Percentiles rank a stretch among this genome's conserved stretches.
Evolutionary conservation across 306 rosid species (phyloP).

Genomic region (Corylus americana): DNA sequence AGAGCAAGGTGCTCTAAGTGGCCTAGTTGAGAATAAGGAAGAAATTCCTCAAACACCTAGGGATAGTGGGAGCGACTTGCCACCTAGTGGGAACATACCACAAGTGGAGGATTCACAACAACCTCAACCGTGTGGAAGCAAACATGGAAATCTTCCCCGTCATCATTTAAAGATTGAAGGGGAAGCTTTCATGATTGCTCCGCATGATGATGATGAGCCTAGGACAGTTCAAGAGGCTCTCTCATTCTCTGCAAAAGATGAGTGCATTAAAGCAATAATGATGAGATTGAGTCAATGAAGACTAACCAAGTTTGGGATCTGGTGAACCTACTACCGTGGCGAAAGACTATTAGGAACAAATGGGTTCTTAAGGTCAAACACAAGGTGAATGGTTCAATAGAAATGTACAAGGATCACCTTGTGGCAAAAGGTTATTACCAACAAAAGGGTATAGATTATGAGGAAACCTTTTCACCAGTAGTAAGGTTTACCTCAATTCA

Average conservation of each 20-base stretch:
- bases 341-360: background rate
- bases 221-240: background rate
- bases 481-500: too few relatives aligned
- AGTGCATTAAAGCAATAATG: too few relatives aligned
- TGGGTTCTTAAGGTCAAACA: too few relatives aligned
- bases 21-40: background rate
- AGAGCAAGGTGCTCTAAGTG: background rate
- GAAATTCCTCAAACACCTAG: too few relatives aligned
- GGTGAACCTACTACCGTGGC: background rate
- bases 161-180: too few relatives aligned
- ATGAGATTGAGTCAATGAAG: background rate
- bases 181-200: too few relatives aligned
- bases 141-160: too few relatives aligned
- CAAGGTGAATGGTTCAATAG: background rate
- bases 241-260: background rate
- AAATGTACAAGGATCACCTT: background rate
- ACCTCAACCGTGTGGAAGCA: too few relatives aligned
- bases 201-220: background rate
- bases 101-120: background rate
- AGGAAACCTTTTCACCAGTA: background rate
- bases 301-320: background rate
- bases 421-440: background rate
- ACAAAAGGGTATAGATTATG: background rate
- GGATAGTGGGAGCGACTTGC: too few relatives aligned
- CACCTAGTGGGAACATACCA: too few relatives aligned